Conservation (phyloP, 164 flowering plant species). For the Litsea cubeba region DNA sequence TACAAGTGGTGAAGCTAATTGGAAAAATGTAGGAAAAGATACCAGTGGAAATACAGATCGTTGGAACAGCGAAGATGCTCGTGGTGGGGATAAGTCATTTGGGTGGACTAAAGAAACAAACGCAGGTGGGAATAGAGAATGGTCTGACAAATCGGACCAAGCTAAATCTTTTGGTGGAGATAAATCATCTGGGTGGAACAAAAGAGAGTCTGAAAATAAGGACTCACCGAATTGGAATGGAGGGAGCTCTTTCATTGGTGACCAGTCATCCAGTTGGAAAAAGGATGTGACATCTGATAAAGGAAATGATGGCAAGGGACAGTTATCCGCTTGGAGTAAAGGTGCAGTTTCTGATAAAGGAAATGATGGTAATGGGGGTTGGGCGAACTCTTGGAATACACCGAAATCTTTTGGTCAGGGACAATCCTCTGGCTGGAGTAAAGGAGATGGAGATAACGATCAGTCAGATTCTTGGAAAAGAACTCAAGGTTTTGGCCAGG, state of each 20-base stretch:
- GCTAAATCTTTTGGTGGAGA: slow-evolving; percentile 18
- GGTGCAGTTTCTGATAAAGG: background rate
- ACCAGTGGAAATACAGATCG: slow-evolving; percentile 9
- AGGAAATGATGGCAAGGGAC: slow-evolving; percentile 6
- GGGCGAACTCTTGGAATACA: background rate
- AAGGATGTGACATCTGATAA: background rate
- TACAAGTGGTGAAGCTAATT: slow-evolving; percentile 7
- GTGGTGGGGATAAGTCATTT: slow-evolving; percentile 17
- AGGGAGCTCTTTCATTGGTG: background rate
- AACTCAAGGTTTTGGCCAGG: slow-evolving; percentile 7
- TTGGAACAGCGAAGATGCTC: slow-evolving; percentile 13
- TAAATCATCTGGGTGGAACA: slow-evolving; percentile 4
- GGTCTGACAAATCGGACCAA: slow-evolving; percentile 9
- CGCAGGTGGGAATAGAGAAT: slow-evolving; percentile 31
- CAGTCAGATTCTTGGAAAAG: slow-evolving; percentile 13
- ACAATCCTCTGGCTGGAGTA: slow-evolving; percentile 18
- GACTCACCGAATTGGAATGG: background rate
- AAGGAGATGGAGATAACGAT: background rate
- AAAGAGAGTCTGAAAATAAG: background rate
- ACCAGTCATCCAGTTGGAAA: slow-evolving; percentile 17
- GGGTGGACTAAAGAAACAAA: slow-evolving; percentile 1
- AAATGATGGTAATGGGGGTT: background rate
- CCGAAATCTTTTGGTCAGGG: slow-evolving; percentile 4
- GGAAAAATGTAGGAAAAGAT: slow-evolving; percentile 17
- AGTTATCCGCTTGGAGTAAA: background rate